Evolutionary conservation across 108 stramenopile species (phyloP), one percentile per base, ranked within the genome.

Genomic region (Discostella stelligeroides): DNA sequence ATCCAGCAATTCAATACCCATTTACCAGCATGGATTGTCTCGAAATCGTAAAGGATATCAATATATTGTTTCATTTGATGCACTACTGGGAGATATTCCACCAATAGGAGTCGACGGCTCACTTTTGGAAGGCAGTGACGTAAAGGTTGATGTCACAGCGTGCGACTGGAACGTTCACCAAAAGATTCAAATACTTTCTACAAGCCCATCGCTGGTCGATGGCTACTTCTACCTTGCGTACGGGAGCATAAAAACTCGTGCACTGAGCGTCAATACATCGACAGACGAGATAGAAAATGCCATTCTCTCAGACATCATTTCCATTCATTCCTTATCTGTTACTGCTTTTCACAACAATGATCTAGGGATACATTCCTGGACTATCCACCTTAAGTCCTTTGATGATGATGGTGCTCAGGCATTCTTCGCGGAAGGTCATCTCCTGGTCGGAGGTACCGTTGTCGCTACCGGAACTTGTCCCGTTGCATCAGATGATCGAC

Each of bases 31-130:
- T 49, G 70, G 63, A 12, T 30, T 42, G 17, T 59, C 49, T 17
- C 64, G 29, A 0, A 58, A 63, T 49, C 54, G 67, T 14, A 53
- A 29, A 43, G 87, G 86, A 43, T 89, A 86, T 64, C 88, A 87
- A 72, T 91, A 91, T 66, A 80, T 91, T 50, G 80, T 91, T 9
- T 74, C 79, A 1, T 91, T 91, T 74, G 85, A 89, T 63, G 80
- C 88, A 23, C 55, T 50, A 17, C 69, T 87, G 23, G 90, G 90
- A 13, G 90, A 91, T 68, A 54, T 91, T 11, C 58, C 76, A 45
- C 45, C 73, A 29, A 23, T 91, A 11, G n/a, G 34, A 1, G 79
- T 90, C 5, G 83, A 83, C 59, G 74, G 73, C 7, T 38, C 66
- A 18, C 43, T 68, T 2, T 49, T 90, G 40, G 63, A 65, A 47